A percentile compares a stretch with the other conserved stretches of the same genome.
Evolutionary conservation across 2,329 filamentous ascomycete genomes (phyloP).

Genomic region (Claviceps monticola): DNA sequence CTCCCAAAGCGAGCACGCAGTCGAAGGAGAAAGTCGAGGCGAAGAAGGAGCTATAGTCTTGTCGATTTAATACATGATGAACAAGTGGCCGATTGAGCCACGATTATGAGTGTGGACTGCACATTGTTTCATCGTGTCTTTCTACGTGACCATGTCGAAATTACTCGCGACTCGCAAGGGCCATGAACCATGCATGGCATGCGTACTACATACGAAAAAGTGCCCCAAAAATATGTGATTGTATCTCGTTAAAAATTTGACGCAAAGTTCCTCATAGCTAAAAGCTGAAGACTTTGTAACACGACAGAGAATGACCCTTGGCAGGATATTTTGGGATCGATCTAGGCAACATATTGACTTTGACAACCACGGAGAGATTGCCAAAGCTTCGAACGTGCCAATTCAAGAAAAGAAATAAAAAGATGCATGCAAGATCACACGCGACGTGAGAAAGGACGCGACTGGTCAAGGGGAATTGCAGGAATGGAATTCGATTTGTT

Average conservation of each 20-base stretch:
- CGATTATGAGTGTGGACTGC: background rate
- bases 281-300: constrained; percentile 68
- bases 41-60: constrained; percentile 8
- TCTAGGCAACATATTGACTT: constrained; percentile 87
- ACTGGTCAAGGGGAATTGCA: background rate
- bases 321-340: constrained; percentile 61
- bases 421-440: background rate
- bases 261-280: constrained; percentile 70
- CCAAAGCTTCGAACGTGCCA: constrained; percentile 92
- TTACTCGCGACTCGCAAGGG: too few relatives aligned
- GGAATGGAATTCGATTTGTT: background rate
- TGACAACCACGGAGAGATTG: constrained; percentile 56
- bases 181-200: background rate
- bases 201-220: background rate
- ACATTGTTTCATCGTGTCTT: background rate
- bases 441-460: background rate
- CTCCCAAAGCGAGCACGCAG: constrained; percentile 4
- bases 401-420: background rate
- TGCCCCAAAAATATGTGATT: constrained; percentile 22
- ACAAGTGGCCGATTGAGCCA: background rate
- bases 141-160: background rate
- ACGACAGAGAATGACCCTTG: constrained; percentile 86
- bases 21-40: constrained; percentile 6
- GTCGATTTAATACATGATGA: background rate
- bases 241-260: constrained; percentile 72